phyloP scores from a whole-genome alignment of 768 basidiomycete genomes.

The Hemileccinum impolitum region DNA sequence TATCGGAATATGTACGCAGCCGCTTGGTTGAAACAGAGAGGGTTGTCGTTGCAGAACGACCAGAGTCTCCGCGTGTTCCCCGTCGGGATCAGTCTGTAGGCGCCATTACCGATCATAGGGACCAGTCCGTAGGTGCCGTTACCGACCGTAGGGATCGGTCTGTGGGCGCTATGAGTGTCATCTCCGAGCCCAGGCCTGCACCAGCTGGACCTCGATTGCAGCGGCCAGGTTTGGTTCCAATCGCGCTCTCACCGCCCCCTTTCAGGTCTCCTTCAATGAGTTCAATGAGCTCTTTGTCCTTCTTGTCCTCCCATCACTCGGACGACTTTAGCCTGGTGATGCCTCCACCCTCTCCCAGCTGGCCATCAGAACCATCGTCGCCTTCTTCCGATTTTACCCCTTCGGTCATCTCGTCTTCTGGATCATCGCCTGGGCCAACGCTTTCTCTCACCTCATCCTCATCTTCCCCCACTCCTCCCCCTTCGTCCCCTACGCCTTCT shows the following conservation, averaged over 20 bases:
- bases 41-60: slow-evolving; percentile 11
- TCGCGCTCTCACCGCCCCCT: slow-evolving; percentile 44
- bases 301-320: slow-evolving; percentile 65
- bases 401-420: slow-evolving; percentile 33
- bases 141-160: slow-evolving; percentile 41
- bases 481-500: slow-evolving; percentile 36
- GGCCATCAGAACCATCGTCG: slow-evolving; percentile 32
- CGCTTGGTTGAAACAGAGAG: slow-evolving; percentile 25
- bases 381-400: slow-evolving; percentile 27
- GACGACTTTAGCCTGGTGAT: slow-evolving; percentile 52
- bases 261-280: slow-evolving; percentile 38
- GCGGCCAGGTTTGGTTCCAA: slow-evolving; percentile 26
- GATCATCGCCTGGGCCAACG: slow-evolving; percentile 34
- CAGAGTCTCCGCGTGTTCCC: slow-evolving; percentile 15
- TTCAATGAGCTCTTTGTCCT: slow-evolving; percentile 39
- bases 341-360: slow-evolving; percentile 35
- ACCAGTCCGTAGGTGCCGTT: slow-evolving; percentile 46
- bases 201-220: slow-evolving; percentile 26
- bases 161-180: slow-evolving; percentile 42
- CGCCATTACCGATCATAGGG: slow-evolving; percentile 39
- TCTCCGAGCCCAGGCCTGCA: slow-evolving; percentile 31
- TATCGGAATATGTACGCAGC: slow-evolving; percentile 55
- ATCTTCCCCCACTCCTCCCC: slow-evolving; percentile 32
- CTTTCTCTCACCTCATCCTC: slow-evolving; percentile 40
- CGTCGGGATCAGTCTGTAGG: slow-evolving; percentile 45